Percentiles rank a stretch among this genome's conserved stretches.
phyloP scores from a whole-genome alignment of 2,329 filamentous ascomycete species.

The Hortaea sp. region DNA sequence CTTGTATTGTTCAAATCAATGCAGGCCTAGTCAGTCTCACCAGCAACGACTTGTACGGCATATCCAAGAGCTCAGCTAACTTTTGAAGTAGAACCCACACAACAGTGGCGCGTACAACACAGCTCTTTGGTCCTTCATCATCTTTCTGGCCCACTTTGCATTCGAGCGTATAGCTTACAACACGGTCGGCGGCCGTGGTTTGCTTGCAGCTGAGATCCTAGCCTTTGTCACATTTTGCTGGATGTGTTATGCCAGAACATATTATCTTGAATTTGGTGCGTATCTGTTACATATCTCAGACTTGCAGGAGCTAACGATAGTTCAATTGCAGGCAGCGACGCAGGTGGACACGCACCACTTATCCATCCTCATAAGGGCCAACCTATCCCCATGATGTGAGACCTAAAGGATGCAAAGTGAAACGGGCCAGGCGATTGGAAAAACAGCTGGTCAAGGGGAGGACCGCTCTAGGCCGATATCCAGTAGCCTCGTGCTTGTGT shows the following conservation, averaged over 20 bases:
- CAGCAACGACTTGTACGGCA: too few relatives aligned
- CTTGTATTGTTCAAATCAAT: constrained; percentile 1
- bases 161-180: background rate
- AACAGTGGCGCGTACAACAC: constrained; percentile 1
- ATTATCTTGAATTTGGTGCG: background rate
- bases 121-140: constrained; percentile 1
- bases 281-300: background rate
- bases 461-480: too few relatives aligned
- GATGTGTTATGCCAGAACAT: constrained; percentile 1
- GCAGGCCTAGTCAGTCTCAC: background rate
- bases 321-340: background rate
- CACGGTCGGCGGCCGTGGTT: background rate
- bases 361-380: background rate
- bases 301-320: background rate
- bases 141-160: background rate
- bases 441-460: too few relatives aligned
- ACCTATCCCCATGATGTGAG: background rate
- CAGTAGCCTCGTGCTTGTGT: too few relatives aligned
- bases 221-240: constrained; percentile 1
- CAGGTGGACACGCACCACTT: background rate
- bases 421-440: too few relatives aligned
- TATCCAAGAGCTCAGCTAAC: too few relatives aligned
- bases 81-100: background rate
- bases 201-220: constrained; percentile 1
- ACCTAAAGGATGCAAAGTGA: too few relatives aligned